phyloP scores from a whole-genome alignment of 176 grass and related monocot species.

The Avena sativa region DNA sequence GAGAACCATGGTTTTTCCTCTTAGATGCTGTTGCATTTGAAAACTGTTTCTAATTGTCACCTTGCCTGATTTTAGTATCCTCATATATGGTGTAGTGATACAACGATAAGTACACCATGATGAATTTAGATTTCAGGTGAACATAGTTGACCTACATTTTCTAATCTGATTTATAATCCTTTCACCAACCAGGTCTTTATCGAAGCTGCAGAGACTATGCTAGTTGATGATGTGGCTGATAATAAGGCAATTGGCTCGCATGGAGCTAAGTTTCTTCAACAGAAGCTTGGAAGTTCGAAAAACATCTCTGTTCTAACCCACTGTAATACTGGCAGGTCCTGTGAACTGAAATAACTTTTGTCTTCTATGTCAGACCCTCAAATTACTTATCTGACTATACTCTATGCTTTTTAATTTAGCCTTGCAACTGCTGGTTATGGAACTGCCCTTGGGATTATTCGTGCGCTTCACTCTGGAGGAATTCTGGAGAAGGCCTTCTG shows the following conservation, averaged over 20 bases:
- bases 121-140: not conserved
- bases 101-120: not conserved
- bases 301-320: conserved; percentile 80
- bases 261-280: conserved; percentile 76
- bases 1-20: not conserved
- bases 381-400: conserved; percentile 13
- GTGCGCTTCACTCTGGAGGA: conserved; percentile 71
- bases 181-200: conserved; percentile 62
- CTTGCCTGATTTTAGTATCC: not conserved
- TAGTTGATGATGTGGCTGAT: conserved; percentile 84
- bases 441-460: conserved; percentile 91
- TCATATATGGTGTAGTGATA: not conserved
- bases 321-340: conserved; percentile 96
- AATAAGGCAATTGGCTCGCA: conserved; percentile 94
- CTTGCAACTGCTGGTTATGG: conserved; percentile 98
- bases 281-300: conserved; percentile 48
- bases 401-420: conserved; percentile 47
- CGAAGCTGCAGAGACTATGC: conserved; percentile 87
- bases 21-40: not conserved
- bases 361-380: conserved; percentile 7
- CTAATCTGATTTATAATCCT: conserved; percentile 23
- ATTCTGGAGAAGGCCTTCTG: conserved; percentile 82
- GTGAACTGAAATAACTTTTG: not conserved
- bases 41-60: not conserved
- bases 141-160: not conserved